Conservation (phyloP, 2,329 filamentous ascomycete genomes). For the Claviceps quebecensis region DNA sequence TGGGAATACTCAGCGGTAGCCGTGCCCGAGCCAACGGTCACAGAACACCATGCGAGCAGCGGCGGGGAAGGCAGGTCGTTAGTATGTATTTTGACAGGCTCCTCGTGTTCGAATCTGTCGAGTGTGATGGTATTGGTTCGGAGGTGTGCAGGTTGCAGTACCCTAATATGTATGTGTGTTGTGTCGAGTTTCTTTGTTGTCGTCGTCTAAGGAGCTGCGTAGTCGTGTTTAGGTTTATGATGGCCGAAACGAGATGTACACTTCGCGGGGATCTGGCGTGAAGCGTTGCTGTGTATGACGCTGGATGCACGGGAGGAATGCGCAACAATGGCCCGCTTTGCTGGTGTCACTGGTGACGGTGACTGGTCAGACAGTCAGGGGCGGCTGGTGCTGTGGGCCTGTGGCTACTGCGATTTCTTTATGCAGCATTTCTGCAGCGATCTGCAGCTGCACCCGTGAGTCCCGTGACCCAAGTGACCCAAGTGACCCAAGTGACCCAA, state of each 20-base stretch:
- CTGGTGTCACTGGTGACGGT: too few relatives aligned
- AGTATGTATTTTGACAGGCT: neutral
- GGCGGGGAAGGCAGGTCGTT: neutral
- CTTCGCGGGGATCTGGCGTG: neutral
- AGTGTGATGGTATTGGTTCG: neutral
- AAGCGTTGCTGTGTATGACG: neutral
- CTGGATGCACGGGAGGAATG: neutral
- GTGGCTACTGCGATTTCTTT: too few relatives aligned
- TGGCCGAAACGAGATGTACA: too few relatives aligned
- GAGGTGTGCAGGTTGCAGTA: too few relatives aligned
- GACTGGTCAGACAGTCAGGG: too few relatives aligned
- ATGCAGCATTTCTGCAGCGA: too few relatives aligned
- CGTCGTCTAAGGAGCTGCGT: neutral
- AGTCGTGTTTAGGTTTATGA: neutral
- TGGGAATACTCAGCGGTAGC: neutral
- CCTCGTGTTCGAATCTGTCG: neutral
- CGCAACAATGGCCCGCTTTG: neutral
- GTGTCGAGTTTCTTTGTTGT: too few relatives aligned
- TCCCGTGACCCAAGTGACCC: too few relatives aligned
- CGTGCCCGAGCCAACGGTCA: neutral
- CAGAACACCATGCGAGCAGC: neutral
- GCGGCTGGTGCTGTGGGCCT: too few relatives aligned
- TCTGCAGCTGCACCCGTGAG: too few relatives aligned
- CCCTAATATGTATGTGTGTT: too few relatives aligned
- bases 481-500: too few relatives aligned